phyloP scores from a whole-genome alignment of 805 yeast genomes.

The Osmozyma mogii region DNA sequence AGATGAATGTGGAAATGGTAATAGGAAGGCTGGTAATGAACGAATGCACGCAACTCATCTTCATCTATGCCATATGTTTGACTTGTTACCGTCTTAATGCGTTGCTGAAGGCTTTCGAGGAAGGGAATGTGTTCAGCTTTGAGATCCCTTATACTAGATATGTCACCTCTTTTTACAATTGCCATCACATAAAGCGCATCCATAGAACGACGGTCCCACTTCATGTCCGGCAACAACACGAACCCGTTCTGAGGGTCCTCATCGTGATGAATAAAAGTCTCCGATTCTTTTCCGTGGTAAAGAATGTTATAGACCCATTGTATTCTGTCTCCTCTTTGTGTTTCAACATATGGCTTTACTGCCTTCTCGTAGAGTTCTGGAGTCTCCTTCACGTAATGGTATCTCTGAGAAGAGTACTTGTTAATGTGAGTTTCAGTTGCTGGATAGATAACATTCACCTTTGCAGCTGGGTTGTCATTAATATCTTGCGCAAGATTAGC shows the following conservation, averaged over 20 bases:
- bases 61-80: slow-evolving; percentile 31
- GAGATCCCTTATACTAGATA: slow-evolving; percentile 72
- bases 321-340: slow-evolving; percentile 69
- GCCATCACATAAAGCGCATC: slow-evolving; percentile 72
- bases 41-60: slow-evolving; percentile 64
- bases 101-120: slow-evolving; percentile 39
- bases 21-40: slow-evolving; percentile 94
- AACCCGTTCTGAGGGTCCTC: slow-evolving; percentile 50
- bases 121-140: slow-evolving; percentile 49
- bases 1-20: slow-evolving; percentile 93
- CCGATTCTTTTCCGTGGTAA: slow-evolving; percentile 76
- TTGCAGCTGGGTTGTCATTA: slow-evolving; percentile 49
- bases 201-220: slow-evolving; percentile 77
- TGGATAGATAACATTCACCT: slow-evolving; percentile 75
- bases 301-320: slow-evolving; percentile 89
- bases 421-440: slow-evolving; percentile 80
- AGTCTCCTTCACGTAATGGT: slow-evolving; percentile 67
- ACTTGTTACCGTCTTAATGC: slow-evolving; percentile 39
- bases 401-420: slow-evolving; percentile 59
- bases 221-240: slow-evolving; percentile 86
- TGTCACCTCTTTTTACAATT: slow-evolving; percentile 61
- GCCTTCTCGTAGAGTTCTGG: slow-evolving; percentile 58
- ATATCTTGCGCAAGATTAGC: slow-evolving; percentile 42
- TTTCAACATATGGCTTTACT: slow-evolving; percentile 69
- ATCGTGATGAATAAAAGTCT: slow-evolving; percentile 65